phyloP scores from a whole-genome alignment of 2,329 filamentous ascomycete species.

The Fusarium sp. region DNA sequence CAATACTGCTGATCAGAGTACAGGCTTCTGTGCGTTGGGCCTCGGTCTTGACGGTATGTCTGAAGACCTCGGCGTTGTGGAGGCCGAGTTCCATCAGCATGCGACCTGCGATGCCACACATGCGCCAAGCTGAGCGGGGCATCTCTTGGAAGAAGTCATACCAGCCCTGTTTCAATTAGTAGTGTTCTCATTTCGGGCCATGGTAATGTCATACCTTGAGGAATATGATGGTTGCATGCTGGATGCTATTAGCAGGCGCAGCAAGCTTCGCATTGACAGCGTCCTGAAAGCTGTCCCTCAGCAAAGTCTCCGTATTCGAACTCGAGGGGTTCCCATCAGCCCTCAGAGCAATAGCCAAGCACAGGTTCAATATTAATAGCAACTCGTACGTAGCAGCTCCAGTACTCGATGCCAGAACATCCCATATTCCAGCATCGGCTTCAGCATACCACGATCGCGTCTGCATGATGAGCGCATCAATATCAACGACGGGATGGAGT shows the following conservation, averaged over 20 bases:
- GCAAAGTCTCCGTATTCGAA: background rate
- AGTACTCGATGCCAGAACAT: slow-evolving; percentile 10
- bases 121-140: slow-evolving; percentile 38
- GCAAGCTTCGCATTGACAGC: slow-evolving; percentile 26
- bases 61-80: slow-evolving; percentile 38
- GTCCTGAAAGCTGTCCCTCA: slow-evolving; percentile 22
- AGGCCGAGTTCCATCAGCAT: slow-evolving; percentile 42
- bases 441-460: slow-evolving; percentile 17
- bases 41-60: slow-evolving; percentile 22
- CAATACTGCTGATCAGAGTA: slow-evolving; percentile 13
- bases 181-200: accelerated
- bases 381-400: slow-evolving; percentile 6
- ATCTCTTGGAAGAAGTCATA: slow-evolving; percentile 40
- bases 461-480: slow-evolving; percentile 6
- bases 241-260: slow-evolving; percentile 19
- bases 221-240: slow-evolving; percentile 17
- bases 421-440: slow-evolving; percentile 11
- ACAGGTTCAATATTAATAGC: slow-evolving; percentile 14
- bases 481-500: slow-evolving; percentile 20
- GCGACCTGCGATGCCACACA: slow-evolving; percentile 40
- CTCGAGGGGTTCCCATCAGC: slow-evolving; percentile 2
- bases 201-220: background rate
- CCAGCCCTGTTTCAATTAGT: slow-evolving; percentile 1
- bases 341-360: slow-evolving; percentile 9
- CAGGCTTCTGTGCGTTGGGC: slow-evolving; percentile 9